Evolutionary conservation across 768 basidiomycete species (phyloP), one percentile per base, ranked within the genome.

Genomic region (Sutorius australiensis): DNA sequence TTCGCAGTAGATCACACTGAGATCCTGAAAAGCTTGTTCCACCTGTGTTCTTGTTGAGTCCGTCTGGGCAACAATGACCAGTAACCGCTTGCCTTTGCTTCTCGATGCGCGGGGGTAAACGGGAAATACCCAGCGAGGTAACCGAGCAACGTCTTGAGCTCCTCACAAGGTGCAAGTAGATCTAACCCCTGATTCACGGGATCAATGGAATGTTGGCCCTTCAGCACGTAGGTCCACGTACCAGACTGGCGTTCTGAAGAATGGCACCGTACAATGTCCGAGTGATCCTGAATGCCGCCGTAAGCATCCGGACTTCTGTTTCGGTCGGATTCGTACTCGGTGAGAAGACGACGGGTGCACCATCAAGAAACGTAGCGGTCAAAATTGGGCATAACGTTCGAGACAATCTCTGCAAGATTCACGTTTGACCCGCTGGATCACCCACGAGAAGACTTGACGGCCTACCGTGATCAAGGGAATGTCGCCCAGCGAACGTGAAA

Each of bases 51-150:
- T 24, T n/a, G 46, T 37, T 58, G 34, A 57, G 48, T 53, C 33
- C 40, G 31, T 45, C 53, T 46, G 19, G 9, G 21, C 39, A 38
- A 5, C 37, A 41, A 5, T 27, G 37, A 34, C 47, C 27, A 46
- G 6, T 46, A 31, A 32, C 8, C 27, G 16, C 50, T 50, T 32
- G 53, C 89, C 77, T 86, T 86, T 56, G 79, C 75, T 63, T 89
- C 86, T 41, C 78, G 75, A 52, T 68, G 74, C 70, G 55, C 74
- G 67, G 72, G 68, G 38, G 63, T 67, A 68, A 92, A 93, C 1
- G 95, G 95, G 66, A 98, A 97, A 69, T 93, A 92, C 3, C 85
- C 76, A 6, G 82, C 69, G 79, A 95, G 87, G 63, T 92, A 84
- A 11, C 77, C 77, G 0, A 97, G 74, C 16, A 97, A 67, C 11